phyloP scores from a whole-genome alignment of 192 early-diverging fungal genomes.

The Gaertneriomyces sp. region DNA sequence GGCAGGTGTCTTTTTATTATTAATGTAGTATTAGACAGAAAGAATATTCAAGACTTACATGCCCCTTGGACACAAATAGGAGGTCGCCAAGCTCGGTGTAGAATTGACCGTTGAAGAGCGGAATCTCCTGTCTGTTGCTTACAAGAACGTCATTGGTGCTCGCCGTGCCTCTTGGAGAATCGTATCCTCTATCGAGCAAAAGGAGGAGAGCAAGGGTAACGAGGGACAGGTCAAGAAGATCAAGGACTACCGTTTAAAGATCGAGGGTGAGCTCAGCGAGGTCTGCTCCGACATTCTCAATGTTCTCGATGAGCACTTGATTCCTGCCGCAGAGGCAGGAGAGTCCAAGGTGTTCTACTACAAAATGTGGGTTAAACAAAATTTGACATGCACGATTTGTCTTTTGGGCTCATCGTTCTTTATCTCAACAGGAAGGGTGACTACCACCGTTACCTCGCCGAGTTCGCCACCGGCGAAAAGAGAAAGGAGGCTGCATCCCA shows the following conservation, averaged over 20 bases:
- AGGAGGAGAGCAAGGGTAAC: slow-evolving; percentile 96
- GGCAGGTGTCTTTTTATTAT: slow-evolving; percentile 28
- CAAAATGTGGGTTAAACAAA: slow-evolving; percentile 78
- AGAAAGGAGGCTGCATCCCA: slow-evolving; percentile 76
- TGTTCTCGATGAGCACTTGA: slow-evolving; percentile 86
- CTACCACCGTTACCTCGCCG: slow-evolving; percentile 98
- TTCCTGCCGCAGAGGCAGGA: slow-evolving; percentile 85
- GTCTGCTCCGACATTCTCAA: slow-evolving; percentile 94
- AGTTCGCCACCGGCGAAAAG: slow-evolving; percentile 86
- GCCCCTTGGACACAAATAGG: slow-evolving; percentile 35
- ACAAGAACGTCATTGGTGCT: slow-evolving; percentile 99
- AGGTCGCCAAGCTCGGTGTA: slow-evolving; percentile 78
- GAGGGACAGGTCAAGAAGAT: slow-evolving; percentile 85
- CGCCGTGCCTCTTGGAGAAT: slow-evolving; percentile 99
- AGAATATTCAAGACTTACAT: background rate
- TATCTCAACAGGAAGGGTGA: slow-evolving; percentile 82
- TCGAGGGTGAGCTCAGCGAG: slow-evolving; percentile 90
- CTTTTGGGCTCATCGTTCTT: slow-evolving; percentile 1
- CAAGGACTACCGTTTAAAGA: slow-evolving; percentile 90
- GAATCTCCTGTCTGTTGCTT: slow-evolving; percentile 97
- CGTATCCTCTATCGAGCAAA: slow-evolving; percentile 98
- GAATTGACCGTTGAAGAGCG: slow-evolving; percentile 98
- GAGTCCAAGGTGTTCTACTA: slow-evolving; percentile 99
- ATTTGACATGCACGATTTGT: background rate
- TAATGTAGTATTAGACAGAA: background rate